These are phyloP conservation scores for Candida argentea DNA, from an alignment of 805 yeast genomes.

Conservation along the genomic window DNA sequence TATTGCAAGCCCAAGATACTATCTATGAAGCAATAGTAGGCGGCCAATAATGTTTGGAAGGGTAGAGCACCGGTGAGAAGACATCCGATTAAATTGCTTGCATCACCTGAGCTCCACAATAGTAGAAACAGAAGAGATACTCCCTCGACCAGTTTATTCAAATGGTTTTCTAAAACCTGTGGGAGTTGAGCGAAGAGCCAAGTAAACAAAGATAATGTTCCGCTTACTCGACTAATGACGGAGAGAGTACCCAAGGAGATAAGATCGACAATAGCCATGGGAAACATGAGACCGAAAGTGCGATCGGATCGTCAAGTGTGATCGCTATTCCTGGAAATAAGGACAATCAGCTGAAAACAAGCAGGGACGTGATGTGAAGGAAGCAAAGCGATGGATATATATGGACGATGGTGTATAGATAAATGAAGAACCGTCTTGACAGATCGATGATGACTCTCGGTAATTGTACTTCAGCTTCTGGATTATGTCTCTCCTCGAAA, in stretches of 20 bases:
- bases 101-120: constrained; percentile 29
- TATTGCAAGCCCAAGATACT: constrained; percentile 57
- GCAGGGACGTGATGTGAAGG: too few species aligned
- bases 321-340: too few species aligned
- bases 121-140: constrained; percentile 21
- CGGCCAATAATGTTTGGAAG: constrained; percentile 67
- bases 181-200: constrained; percentile 24
- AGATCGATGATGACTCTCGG: too few species aligned
- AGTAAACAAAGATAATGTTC: constrained; percentile 12
- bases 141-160: constrained; percentile 26
- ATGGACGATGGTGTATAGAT: too few species aligned
- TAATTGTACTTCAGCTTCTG: too few species aligned
- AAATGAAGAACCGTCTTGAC: too few species aligned
- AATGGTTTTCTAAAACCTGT: constrained; percentile 17
- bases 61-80: constrained; percentile 64
- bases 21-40: constrained; percentile 70
- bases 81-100: constrained; percentile 57
- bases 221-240: constrained; percentile 5
- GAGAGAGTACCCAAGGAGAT: background rate
- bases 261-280: background rate
- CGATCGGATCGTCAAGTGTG: too few species aligned
- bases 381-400: too few species aligned
- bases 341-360: too few species aligned
- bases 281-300: background rate
- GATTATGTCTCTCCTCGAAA: too few species aligned